phyloP scores from a whole-genome alignment of 208 protist genomes.

The Porcisia deanei region DNA sequence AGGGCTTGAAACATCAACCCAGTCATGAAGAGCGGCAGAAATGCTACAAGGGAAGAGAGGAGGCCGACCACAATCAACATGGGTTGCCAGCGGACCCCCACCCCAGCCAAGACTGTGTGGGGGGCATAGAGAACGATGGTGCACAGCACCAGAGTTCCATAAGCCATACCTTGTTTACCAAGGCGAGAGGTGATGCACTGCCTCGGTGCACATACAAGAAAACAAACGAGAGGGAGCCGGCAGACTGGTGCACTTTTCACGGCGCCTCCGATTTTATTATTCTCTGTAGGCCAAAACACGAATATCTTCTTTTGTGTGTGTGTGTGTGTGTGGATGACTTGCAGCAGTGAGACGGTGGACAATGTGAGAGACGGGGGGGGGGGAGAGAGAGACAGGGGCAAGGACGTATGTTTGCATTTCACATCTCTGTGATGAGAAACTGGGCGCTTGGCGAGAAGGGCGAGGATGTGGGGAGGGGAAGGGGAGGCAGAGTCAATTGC shows the following conservation, averaged over 20 bases:
- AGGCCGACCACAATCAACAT: slow-evolving; percentile 22
- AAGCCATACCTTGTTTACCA: neutral
- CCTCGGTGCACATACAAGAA: neutral
- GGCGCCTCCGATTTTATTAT: neutral
- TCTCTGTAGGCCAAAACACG: neutral
- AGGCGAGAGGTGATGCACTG: neutral
- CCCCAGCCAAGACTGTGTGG: slow-evolving; percentile 6
- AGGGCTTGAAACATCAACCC: slow-evolving; percentile 8
- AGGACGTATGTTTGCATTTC: neutral
- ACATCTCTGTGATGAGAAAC: neutral
- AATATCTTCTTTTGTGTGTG: no score
- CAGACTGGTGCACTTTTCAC: neutral
- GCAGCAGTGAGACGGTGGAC: no score
- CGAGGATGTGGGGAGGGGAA: neutral
- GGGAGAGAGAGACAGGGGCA: neutral
- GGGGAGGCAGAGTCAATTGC: no score
- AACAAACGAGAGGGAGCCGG: neutral
- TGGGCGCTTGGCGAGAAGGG: neutral
- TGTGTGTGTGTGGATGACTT: no score
- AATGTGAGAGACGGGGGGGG: neutral
- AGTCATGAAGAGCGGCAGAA: slow-evolving; percentile 14
- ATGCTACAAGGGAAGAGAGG: slow-evolving; percentile 14
- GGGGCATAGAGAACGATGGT: slow-evolving; percentile 28
- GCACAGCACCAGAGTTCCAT: slow-evolving; percentile 11
- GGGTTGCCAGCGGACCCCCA: slow-evolving; percentile 22